Conservation (phyloP, 345 rosid genomes). For the Hibiscus tridactylites region DNA sequence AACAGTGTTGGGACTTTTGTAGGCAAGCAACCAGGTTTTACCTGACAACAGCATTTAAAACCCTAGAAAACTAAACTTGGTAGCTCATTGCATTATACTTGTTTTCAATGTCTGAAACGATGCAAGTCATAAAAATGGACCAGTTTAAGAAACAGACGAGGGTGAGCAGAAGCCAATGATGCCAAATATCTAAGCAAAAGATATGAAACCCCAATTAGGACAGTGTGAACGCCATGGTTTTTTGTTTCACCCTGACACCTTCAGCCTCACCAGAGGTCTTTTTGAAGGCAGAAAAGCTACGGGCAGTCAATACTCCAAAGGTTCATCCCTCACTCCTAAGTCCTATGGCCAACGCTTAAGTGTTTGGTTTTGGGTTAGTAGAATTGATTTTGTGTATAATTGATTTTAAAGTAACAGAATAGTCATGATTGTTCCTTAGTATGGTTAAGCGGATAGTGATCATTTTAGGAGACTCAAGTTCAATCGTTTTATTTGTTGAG, state of each 20-base stretch:
- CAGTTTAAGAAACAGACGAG: background rate
- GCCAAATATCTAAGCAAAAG: background rate
- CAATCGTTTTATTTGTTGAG: too few species aligned
- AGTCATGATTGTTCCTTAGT: too few species aligned
- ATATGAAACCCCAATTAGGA: background rate
- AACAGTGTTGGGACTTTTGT: constrained; percentile 6
- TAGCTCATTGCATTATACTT: background rate
- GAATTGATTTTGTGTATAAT: too few species aligned
- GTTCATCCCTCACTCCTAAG: background rate
- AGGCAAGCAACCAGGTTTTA: constrained; percentile 1
- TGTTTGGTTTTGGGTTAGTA: too few species aligned
- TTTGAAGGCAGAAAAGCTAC: background rate
- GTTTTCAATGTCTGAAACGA: background rate
- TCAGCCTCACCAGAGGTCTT: background rate
- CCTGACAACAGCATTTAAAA: background rate
- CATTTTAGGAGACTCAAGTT: too few species aligned
- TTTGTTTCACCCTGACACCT: background rate
- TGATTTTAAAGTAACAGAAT: too few species aligned
- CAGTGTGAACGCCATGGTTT: background rate
- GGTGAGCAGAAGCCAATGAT: background rate
- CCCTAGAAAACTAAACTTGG: background rate
- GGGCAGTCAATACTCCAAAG: background rate
- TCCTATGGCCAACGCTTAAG: background rate
- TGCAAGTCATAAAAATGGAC: background rate
- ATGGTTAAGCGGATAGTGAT: too few species aligned